A percentile compares a stretch with the other conserved stretches of the same genome.
Conservation (phyloP, 306 rosid species). For the Acacia crassicarpa region DNA sequence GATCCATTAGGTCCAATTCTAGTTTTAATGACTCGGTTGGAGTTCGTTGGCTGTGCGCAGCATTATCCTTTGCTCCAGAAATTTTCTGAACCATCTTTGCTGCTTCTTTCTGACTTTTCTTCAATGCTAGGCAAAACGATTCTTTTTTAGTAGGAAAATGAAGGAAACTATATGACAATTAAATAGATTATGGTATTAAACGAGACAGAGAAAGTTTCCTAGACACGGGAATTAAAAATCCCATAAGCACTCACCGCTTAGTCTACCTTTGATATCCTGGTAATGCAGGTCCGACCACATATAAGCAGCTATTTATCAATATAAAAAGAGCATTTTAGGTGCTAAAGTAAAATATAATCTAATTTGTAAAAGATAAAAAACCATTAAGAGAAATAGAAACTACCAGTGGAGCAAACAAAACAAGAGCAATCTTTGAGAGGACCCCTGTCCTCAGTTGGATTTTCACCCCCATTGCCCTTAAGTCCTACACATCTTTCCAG, state of each 20-base stretch:
- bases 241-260: conserved; percentile 51
- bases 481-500: conserved; percentile 61
- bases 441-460: conserved; percentile 35
- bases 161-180: not conserved
- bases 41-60: conserved; percentile 35
- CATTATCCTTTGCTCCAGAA: conserved; percentile 49
- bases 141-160: not conserved
- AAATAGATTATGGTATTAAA: not conserved
- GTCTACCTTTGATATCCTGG: conserved; percentile 87
- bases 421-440: conserved; percentile 65
- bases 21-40: conserved; percentile 41
- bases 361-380: not conserved
- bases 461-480: conserved; percentile 33
- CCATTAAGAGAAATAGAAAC: not conserved
- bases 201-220: not conserved
- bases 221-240: not conserved
- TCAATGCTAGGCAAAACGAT: conserved; percentile 50
- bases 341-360: not conserved
- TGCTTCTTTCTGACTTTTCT: conserved; percentile 84
- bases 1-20: conserved; percentile 66
- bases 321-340: conserved; percentile 26
- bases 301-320: conserved; percentile 60
- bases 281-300: conserved; percentile 90
- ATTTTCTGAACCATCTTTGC: conserved; percentile 57
- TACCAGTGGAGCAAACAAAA: conserved; percentile 89